These are phyloP conservation scores for Tuber borchii DNA, from an alignment of 495 filamentous ascomycete species.

Conservation along the genomic window DNA sequence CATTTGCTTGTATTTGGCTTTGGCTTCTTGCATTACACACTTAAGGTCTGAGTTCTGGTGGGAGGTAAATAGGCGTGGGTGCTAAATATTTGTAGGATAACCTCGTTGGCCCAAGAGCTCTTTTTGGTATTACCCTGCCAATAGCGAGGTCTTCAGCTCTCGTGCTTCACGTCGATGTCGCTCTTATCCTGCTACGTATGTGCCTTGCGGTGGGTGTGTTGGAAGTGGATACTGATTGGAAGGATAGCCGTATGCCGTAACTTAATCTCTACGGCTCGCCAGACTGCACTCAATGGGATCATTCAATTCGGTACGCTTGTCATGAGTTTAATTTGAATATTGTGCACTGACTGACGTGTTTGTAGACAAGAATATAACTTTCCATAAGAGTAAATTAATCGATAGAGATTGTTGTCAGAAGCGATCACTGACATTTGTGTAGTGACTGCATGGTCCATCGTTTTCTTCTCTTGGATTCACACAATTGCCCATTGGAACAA, in stretches of 20 bases:
- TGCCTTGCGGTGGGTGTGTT: slow-evolving; percentile 3
- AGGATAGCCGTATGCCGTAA: slow-evolving; percentile 61
- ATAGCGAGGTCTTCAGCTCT: slow-evolving; percentile 65
- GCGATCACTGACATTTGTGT: slow-evolving; percentile 10
- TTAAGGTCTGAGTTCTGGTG: slow-evolving; percentile 48
- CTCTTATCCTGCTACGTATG: slow-evolving; percentile 61
- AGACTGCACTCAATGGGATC: slow-evolving; percentile 69
- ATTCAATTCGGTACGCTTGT: slow-evolving; percentile 56
- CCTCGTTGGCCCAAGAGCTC: slow-evolving; percentile 54
- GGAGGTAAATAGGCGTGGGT: neutral
- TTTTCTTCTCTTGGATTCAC: slow-evolving; percentile 75
- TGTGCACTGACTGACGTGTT: slow-evolving; percentile 20
- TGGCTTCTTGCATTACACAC: slow-evolving; percentile 65
- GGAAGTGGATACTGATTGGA: slow-evolving; percentile 18
- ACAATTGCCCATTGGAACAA: slow-evolving; percentile 78
- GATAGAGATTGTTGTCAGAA: neutral
- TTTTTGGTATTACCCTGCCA: slow-evolving; percentile 63
- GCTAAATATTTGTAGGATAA: slow-evolving; percentile 47
- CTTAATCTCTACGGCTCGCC: slow-evolving; percentile 65
- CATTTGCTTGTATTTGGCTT: slow-evolving; percentile 66
- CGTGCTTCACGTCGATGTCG: slow-evolving; percentile 68
- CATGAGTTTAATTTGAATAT: neutral
- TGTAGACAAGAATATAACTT: slow-evolving; percentile 68
- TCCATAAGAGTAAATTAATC: slow-evolving; percentile 56
- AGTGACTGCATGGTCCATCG: slow-evolving; percentile 69